Evolutionary conservation across 192 early-diverging fungal genomes (phyloP).

Genomic region (Entomortierella lignicola): DNA sequence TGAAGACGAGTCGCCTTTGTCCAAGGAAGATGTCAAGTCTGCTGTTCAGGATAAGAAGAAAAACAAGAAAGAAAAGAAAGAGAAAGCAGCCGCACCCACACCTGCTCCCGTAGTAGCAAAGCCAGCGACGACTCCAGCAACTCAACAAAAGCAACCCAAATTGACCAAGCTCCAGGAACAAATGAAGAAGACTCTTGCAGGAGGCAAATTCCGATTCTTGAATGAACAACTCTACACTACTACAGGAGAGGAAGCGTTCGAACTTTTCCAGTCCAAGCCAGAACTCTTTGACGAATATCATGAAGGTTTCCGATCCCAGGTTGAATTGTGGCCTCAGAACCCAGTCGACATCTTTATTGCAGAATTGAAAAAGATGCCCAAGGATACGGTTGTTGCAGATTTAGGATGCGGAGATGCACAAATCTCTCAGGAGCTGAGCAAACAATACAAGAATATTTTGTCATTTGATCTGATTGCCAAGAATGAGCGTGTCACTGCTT

Average conservation of each 20-base stretch:
- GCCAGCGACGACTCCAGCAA: constrained; percentile 2
- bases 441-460: constrained; percentile 68
- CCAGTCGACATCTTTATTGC: constrained; percentile 89
- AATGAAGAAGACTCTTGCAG: constrained; percentile 59
- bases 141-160: constrained; percentile 46
- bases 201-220: constrained; percentile 87
- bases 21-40: constrained; percentile 35
- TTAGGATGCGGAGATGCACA: constrained; percentile 97
- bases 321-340: constrained; percentile 92
- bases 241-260: constrained; percentile 75
- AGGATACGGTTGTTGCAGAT: constrained; percentile 81
- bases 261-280: constrained; percentile 84
- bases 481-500: constrained; percentile 84
- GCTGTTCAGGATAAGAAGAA: constrained; percentile 30
- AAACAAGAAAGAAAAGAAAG: constrained; percentile 35
- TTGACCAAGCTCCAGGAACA: constrained; percentile 67
- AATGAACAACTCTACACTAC: constrained; percentile 97
- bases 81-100: background rate
- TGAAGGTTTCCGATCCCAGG: constrained; percentile 91
- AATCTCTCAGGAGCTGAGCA: constrained; percentile 75
- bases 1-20: constrained; percentile 22
- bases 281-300: constrained; percentile 97
- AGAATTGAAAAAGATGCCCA: constrained; percentile 65
- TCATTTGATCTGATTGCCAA: constrained; percentile 92
- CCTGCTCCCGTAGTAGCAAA: constrained; percentile 9